Conservation (phyloP, 768 basidiomycete species). For the Tulasnella sp. region DNA sequence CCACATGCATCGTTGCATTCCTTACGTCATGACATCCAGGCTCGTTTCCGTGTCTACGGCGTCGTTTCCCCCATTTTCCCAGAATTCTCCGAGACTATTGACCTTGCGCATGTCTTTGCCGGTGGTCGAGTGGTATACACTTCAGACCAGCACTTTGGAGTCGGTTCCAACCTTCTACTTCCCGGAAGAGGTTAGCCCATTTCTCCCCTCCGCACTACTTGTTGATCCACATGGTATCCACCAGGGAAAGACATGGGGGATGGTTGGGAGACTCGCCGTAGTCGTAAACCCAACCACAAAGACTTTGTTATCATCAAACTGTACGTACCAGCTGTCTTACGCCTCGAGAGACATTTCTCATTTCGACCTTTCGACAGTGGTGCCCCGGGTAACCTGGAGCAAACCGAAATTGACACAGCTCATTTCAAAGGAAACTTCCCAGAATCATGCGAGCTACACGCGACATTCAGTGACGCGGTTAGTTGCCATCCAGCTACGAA, state of each 20-base stretch:
- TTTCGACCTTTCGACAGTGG: constrained; percentile 38
- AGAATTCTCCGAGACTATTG: constrained; percentile 39
- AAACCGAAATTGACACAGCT: constrained; percentile 83
- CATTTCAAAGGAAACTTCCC: constrained; percentile 97
- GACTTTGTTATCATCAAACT: constrained; percentile 89
- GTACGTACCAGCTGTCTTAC: constrained; percentile 35
- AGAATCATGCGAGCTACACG: constrained; percentile 72
- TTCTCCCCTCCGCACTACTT: background rate
- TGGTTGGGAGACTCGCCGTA: constrained; percentile 97
- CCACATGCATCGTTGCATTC: background rate
- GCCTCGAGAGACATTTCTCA: background rate
- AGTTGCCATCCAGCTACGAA: constrained; percentile 6
- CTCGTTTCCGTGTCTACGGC: constrained; percentile 87
- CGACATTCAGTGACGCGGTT: constrained; percentile 31
- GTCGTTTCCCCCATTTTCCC: constrained; percentile 56
- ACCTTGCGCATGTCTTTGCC: constrained; percentile 82
- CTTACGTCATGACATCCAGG: constrained; percentile 36
- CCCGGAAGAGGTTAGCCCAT: constrained; percentile 59
- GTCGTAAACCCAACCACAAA: constrained; percentile 61
- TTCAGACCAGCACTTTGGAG: constrained; percentile 92
- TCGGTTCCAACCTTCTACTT: constrained; percentile 79
- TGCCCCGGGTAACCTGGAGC: constrained; percentile 51
- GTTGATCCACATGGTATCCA: background rate
- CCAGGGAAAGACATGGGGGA: constrained; percentile 85
- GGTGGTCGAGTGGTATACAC: constrained; percentile 74